Base-by-base conservation (phyloP, 805 yeast genomes). In the Suhomyces emberorum region DNA sequence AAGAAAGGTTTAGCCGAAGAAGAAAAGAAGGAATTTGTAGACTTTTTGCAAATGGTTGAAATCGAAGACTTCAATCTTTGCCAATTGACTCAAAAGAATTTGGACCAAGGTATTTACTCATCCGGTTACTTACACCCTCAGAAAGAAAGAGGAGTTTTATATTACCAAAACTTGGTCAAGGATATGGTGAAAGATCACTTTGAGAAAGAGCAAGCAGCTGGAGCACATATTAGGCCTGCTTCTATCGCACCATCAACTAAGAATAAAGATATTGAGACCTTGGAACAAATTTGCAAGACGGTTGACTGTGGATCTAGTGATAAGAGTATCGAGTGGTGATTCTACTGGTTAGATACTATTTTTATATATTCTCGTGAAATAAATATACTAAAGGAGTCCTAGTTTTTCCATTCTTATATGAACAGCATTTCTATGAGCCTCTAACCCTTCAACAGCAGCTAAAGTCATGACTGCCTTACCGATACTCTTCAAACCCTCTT, bases 391-490 rank as follows among this genome's bases (percentile, higher is more conserved):
- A 15, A 12, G 51, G 41, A 77, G 69, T 4, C 88, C 88, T 28
- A 86, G 66, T 56, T 85, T 83, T 48, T 81, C 86, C 86, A 93
- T 81, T 70, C 98, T 81, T 28, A 93, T 82, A 63, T 88, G 88
- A 34, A 93, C 96, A 5, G 99, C 98, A 55, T 88, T 87, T 63
- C 97, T 80, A 71, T 93, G 99, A 8, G 89, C 99, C 61, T 91
- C 97, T 42, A 93, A 74, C 3, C 99, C 98, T 67, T 93, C 99
- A 26, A 89, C 93, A 34, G 80, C 89, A 16, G 99, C 98, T 43
- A 93, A 76, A 25, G 87, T 80, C 91, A 91, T 91, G 14, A 93
- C 97, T 3, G 98, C 97, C 47, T 79, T 80, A n/a, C 98, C 98
- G 46, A 93, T 91, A 51, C 80, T 80, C 56, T 77, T 69, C 51